A percentile compares a stretch with the other conserved stretches of the same genome.
Conservation (phyloP, 1,139 yeast genomes). For the Yarrowia galli region DNA sequence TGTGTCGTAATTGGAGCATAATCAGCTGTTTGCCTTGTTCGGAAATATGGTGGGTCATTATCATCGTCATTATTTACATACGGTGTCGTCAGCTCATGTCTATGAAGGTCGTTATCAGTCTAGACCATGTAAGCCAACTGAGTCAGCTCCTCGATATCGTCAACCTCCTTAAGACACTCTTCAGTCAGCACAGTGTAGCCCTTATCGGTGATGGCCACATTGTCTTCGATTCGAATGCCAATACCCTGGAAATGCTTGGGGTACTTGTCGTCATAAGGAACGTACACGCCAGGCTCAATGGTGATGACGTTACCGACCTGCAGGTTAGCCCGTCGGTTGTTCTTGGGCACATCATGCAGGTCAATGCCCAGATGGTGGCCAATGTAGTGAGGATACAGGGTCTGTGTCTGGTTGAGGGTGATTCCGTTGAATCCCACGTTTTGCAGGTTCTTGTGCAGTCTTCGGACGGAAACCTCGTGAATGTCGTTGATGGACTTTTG, state of each 20-base stretch:
- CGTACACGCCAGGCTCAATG: constrained; percentile 92
- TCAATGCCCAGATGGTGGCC: constrained; percentile 96
- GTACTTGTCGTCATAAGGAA: constrained; percentile 72
- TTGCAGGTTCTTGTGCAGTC: constrained; percentile 67
- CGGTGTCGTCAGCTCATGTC: neutral
- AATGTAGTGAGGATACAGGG: constrained; percentile 88
- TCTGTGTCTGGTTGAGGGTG: constrained; percentile 47
- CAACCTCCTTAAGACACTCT: constrained; percentile 84
- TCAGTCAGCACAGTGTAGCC: constrained; percentile 70
- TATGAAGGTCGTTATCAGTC: too few relatives aligned
- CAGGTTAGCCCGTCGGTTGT: constrained; percentile 55
- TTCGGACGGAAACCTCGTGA: constrained; percentile 70
- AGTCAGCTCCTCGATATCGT: constrained; percentile 64
- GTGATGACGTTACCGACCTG: constrained; percentile 66
- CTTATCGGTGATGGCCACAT: constrained; percentile 70
- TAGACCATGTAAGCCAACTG: constrained; percentile 22
- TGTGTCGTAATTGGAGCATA: too few relatives aligned
- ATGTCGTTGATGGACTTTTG: constrained; percentile 71
- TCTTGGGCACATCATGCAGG: constrained; percentile 77
- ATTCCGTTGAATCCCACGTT: constrained; percentile 68
- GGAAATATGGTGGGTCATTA: constrained; percentile 2
- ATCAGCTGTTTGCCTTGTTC: too few relatives aligned
- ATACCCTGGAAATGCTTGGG: constrained; percentile 86
- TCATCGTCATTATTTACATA: constrained; percentile 10
- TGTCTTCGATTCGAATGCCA: constrained; percentile 95